phyloP scores from a whole-genome alignment of 192 early-diverging fungal genomes.

The Gigaspora rosea region DNA sequence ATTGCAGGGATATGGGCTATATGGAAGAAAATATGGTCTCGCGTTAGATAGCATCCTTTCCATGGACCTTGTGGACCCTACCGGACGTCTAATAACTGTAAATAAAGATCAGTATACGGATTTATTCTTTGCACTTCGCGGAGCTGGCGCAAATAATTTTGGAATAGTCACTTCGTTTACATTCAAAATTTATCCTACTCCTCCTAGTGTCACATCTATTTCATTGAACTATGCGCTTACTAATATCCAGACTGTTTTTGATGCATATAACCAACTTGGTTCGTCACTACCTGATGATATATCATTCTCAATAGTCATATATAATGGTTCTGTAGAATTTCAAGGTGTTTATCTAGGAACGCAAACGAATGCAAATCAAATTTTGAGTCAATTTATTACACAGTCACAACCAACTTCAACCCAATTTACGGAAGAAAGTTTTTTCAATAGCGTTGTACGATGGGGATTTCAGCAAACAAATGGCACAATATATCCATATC shows the following conservation, averaged over 20 bases:
- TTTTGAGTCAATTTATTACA: constrained; percentile 2
- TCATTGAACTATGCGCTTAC: constrained; percentile 31
- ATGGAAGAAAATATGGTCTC: constrained; percentile 53
- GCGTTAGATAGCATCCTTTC: constrained; percentile 52
- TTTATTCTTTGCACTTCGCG: constrained; percentile 63
- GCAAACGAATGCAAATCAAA: constrained; percentile 20
- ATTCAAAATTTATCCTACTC: constrained; percentile 36
- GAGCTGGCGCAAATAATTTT: constrained; percentile 58
- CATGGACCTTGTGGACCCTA: constrained; percentile 48
- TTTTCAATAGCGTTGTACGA: constrained; percentile 37
- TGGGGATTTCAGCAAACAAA: constrained; percentile 28
- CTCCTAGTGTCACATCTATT: constrained; percentile 40
- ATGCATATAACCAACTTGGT: constrained; percentile 32
- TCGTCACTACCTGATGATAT: constrained; percentile 33
- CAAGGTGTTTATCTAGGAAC: constrained; percentile 40
- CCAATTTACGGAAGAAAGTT: constrained; percentile 31
- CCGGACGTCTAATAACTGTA: constrained; percentile 48
- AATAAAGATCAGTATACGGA: constrained; percentile 46
- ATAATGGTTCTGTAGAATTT: constrained; percentile 26
- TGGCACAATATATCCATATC: neutral
- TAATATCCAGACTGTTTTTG: constrained; percentile 30
- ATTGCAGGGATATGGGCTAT: constrained; percentile 45
- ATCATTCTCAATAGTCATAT: constrained; percentile 31
- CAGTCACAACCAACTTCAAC: neutral
- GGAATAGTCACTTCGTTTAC: constrained; percentile 49